Percentiles rank a stretch among this genome's conserved stretches.
Evolutionary conservation across 257 asterid species (phyloP).

Genomic region (Rauvolfia tetraphylla): DNA sequence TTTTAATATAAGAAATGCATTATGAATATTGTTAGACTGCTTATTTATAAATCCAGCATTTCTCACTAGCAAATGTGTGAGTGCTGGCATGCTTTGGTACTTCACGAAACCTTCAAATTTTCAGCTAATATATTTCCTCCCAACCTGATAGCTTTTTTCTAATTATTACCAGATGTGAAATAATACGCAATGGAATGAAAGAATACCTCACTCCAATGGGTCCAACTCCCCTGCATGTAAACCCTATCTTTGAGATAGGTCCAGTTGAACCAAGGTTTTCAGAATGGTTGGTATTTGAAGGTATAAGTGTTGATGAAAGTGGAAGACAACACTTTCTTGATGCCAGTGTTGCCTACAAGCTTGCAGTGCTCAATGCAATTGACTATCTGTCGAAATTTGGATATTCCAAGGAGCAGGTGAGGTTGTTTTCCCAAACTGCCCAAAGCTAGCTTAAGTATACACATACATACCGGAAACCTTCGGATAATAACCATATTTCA

Average conservation of each 20-base stretch:
- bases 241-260: conserved; percentile 92
- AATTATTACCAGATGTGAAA: conserved; percentile 58
- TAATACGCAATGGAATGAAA: conserved; percentile 85
- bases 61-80: neutral
- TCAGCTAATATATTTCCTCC: neutral
- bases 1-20: neutral
- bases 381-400: conserved; percentile 85
- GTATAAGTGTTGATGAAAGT: conserved; percentile 90
- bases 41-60: neutral
- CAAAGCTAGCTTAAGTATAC: neutral
- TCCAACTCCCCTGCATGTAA: conserved; percentile 78
- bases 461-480: neutral
- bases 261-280: conserved; percentile 93
- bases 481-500: neutral
- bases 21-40: no score
- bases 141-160: neutral
- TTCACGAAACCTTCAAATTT: neutral
- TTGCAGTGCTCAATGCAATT: conserved; percentile 88
- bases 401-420: conserved; percentile 87
- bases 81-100: neutral
- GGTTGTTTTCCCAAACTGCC: neutral
- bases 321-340: conserved; percentile 90
- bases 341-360: conserved; percentile 86
- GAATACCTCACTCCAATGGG: conserved; percentile 99
- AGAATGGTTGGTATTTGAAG: conserved; percentile 94